Evolutionary conservation across 352 stramenopile genomes (phyloP).

Genomic region (Phytophthora chlamydospora): DNA sequence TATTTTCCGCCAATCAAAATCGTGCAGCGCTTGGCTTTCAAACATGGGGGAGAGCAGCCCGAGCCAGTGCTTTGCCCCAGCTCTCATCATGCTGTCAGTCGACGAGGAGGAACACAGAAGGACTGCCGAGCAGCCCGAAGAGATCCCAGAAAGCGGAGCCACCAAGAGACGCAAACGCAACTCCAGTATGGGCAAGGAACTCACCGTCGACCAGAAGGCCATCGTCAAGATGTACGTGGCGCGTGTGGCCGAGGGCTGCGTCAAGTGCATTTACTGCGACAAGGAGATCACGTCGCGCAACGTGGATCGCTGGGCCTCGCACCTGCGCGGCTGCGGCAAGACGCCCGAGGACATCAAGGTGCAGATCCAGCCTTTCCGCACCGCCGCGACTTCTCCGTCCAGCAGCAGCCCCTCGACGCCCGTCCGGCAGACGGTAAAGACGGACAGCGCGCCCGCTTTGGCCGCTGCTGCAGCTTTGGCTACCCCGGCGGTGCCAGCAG

Average conservation of each 20-base stretch:
- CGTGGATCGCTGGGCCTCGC: conserved; percentile 83
- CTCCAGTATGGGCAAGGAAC: conserved; percentile 61
- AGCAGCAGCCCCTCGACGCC: conserved; percentile 11
- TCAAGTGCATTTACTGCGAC: conserved; percentile 86
- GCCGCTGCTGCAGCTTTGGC: not conserved
- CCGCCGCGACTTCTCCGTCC: conserved; percentile 2
- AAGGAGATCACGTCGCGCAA: conserved; percentile 89
- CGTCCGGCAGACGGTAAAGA: conserved; percentile 5
- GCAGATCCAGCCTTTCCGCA: conserved; percentile 73
- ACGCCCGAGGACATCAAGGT: conserved; percentile 78
- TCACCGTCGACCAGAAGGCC: conserved; percentile 72
- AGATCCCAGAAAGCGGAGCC: not conserved
- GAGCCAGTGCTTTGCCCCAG: conserved; percentile 19
- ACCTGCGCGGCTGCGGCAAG: conserved; percentile 78
- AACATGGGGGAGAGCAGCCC: conserved; percentile 9
- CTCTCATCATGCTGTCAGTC: conserved; percentile 51
- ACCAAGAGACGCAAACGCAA: conserved; percentile 43
- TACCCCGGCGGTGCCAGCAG: not conserved
- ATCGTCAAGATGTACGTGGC: conserved; percentile 81
- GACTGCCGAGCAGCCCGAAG: conserved; percentile 27
- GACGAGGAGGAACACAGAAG: conserved; percentile 46
- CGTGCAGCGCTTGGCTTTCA: conserved; percentile 6
- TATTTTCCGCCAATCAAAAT: conserved; percentile 31
- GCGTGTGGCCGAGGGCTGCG: conserved; percentile 56
- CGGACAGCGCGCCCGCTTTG: not conserved